Conservation (phyloP, 805 yeast species). For the Wickerhamiella shivajii region DNA sequence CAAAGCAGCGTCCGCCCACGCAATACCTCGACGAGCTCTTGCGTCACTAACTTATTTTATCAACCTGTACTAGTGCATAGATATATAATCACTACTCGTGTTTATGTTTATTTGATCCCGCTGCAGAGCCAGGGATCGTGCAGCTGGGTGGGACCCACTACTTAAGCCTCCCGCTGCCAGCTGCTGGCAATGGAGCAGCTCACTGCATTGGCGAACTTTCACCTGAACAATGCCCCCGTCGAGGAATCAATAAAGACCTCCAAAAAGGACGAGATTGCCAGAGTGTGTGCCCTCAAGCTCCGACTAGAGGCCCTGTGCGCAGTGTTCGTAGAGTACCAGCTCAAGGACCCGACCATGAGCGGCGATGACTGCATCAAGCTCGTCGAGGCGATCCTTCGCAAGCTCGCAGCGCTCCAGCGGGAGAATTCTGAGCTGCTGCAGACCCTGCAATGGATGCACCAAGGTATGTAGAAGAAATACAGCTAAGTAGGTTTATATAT, state of each 20-base stretch:
- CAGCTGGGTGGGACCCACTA: too few relatives aligned
- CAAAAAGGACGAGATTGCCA: too few relatives aligned
- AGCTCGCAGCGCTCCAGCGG: neutral
- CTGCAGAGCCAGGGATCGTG: too few relatives aligned
- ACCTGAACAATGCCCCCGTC: too few relatives aligned
- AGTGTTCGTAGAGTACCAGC: conserved; percentile 1
- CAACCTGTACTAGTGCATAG: neutral
- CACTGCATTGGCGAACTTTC: too few relatives aligned
- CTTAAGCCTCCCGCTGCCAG: too few relatives aligned
- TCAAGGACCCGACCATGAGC: neutral
- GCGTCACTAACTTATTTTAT: conserved; percentile 6
- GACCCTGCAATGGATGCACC: neutral
- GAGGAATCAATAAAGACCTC: too few relatives aligned
- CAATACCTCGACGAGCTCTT: conserved; percentile 26
- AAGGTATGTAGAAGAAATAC: neutral
- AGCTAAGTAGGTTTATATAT: neutral
- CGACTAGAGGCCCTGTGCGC: conserved; percentile 4
- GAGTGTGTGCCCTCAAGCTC: conserved; percentile 1
- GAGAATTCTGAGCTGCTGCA: conserved; percentile 3
- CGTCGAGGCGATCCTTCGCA: conserved; percentile 4
- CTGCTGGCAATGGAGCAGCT: too few relatives aligned
- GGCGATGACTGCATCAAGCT: neutral
- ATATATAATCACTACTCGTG: too few relatives aligned
- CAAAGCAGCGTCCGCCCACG: conserved; percentile 25
- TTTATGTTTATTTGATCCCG: too few relatives aligned